phyloP scores from a whole-genome alignment of 495 filamentous ascomycete genomes.

The Podospora conica region DNA sequence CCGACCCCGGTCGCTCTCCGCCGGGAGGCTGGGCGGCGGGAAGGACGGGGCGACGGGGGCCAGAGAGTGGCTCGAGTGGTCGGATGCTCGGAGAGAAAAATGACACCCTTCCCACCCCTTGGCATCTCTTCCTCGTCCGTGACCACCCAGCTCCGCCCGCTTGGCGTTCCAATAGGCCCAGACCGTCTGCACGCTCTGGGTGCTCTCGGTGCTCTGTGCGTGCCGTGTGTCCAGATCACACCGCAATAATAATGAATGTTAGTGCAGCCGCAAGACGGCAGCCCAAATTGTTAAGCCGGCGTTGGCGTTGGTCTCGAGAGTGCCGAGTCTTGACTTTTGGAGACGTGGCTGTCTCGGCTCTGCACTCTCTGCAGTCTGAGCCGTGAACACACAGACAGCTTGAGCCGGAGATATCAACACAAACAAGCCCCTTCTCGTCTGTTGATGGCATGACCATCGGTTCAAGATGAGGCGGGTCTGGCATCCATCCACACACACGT shows the following conservation, averaged over 20 bases:
- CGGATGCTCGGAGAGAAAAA: slow-evolving; percentile 8
- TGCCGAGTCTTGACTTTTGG: background rate
- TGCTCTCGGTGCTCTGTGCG: background rate
- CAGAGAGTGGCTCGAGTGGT: background rate
- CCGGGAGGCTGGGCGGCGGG: background rate
- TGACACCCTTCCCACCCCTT: background rate
- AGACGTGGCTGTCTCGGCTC: background rate
- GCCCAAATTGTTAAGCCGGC: background rate
- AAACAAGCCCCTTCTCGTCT: background rate
- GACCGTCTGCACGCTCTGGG: too few species aligned
- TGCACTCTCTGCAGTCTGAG: background rate
- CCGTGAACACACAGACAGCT: background rate
- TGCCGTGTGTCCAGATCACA: background rate
- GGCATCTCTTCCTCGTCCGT: background rate
- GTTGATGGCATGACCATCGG: background rate
- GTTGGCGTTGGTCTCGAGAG: background rate
- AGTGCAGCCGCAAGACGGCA: background rate
- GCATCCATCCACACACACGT: background rate
- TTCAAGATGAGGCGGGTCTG: background rate
- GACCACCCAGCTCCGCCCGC: background rate
- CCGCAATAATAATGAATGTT: background rate
- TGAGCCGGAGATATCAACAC: background rate
- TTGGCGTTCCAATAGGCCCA: background rate
- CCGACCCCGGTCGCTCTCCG: slow-evolving; percentile 13
- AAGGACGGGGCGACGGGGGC: background rate